Percentiles rank a stretch among this genome's conserved stretches.
Conservation (phyloP, 169 alveolate genomes). For the Plasmodium billcollinsi region DNA sequence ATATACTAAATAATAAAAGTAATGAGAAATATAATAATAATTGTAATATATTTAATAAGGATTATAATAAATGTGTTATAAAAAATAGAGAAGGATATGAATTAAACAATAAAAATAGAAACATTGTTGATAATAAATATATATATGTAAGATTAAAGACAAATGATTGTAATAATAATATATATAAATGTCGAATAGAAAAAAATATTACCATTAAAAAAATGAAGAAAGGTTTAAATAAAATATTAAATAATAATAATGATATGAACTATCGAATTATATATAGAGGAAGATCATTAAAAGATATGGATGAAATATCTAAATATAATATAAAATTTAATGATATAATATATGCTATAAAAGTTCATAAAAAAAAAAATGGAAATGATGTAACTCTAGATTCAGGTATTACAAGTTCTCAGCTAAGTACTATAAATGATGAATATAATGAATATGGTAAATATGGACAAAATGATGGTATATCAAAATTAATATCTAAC, state of each 20-base stretch:
- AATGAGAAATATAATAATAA: neutral
- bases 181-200: slow-evolving; percentile 59
- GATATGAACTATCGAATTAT: slow-evolving; percentile 56
- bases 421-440: slow-evolving; percentile 70
- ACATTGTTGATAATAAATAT: neutral
- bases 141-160: slow-evolving; percentile 52
- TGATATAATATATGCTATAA: slow-evolving; percentile 63
- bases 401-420: slow-evolving; percentile 74
- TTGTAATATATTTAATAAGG: neutral
- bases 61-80: neutral
- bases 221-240: slow-evolving; percentile 37
- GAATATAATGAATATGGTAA: slow-evolving; percentile 66
- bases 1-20: neutral
- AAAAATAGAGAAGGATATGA: neutral
- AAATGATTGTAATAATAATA: slow-evolving; percentile 22
- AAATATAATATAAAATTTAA: slow-evolving; percentile 54
- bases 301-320: slow-evolving; percentile 35
- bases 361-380: slow-evolving; percentile 13
- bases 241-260: slow-evolving; percentile 10
- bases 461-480: slow-evolving; percentile 33
- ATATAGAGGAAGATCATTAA: slow-evolving; percentile 60
- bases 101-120: neutral
- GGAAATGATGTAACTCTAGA: slow-evolving; percentile 58
- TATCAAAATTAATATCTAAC: slow-evolving; percentile 61
- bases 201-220: slow-evolving; percentile 55